Percentiles rank a stretch among this genome's conserved stretches.
Evolutionary conservation across 2,329 filamentous ascomycete species (phyloP).

Genomic region (Venturia asperata): DNA sequence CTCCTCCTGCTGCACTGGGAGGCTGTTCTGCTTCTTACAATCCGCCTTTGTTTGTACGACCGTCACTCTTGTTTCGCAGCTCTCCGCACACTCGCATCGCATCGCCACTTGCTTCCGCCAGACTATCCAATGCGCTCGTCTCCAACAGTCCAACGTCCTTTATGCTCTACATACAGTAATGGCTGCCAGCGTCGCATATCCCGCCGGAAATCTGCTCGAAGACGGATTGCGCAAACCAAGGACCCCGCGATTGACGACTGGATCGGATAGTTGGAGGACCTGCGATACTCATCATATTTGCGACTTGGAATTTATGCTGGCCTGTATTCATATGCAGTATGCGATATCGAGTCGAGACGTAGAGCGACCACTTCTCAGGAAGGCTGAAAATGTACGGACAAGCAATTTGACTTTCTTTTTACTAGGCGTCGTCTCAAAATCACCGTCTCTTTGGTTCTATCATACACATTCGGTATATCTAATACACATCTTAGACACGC

Average conservation of each 20-base stretch:
- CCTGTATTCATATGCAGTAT: constrained; percentile 13
- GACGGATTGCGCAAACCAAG: constrained; percentile 36
- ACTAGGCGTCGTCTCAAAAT: background rate
- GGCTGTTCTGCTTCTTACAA: constrained; percentile 3
- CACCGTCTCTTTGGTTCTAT: constrained; percentile 2
- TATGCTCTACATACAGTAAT: constrained; percentile 32
- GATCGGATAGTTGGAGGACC: constrained; percentile 37
- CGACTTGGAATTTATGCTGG: constrained; percentile 15
- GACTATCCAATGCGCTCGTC: constrained; percentile 20
- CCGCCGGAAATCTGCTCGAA: constrained; percentile 35
- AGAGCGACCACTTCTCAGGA: background rate
- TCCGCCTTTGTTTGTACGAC: constrained; percentile 3
- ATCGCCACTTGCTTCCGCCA: constrained; percentile 16
- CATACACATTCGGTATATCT: background rate
- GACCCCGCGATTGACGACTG: constrained; percentile 39
- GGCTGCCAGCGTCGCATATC: constrained; percentile 40
- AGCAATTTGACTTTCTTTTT: background rate
- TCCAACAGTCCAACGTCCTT: constrained; percentile 22
- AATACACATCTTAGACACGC: constrained; percentile 6
- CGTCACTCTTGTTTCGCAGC: background rate
- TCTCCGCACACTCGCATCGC: constrained; percentile 5
- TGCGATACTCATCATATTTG: constrained; percentile 28
- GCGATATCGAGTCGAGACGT: constrained; percentile 7
- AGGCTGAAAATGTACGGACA: constrained; percentile 5
- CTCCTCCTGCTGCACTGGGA: background rate